Percentiles rank a stretch among this genome's conserved stretches.
Evolutionary conservation across 148 eudicot species (phyloP).

Genomic region (Persicaria tinctoria): DNA sequence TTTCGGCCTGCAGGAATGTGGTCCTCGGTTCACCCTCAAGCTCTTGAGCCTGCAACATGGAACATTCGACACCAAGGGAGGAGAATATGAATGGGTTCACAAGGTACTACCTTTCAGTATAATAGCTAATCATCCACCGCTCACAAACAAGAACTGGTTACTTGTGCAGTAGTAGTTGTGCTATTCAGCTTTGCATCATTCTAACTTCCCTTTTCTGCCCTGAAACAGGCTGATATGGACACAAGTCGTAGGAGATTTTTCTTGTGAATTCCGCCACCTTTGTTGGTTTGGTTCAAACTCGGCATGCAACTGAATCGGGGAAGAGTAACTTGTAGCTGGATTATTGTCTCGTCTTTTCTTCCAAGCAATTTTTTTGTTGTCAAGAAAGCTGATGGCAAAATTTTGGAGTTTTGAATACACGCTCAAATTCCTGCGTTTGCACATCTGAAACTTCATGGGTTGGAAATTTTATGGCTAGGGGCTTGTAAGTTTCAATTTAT

Average conservation of each 20-base stretch:
- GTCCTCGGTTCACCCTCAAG: slow-evolving; percentile 86
- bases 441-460: too few species aligned
- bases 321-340: too few species aligned
- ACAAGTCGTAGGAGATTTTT: slow-evolving; percentile 95
- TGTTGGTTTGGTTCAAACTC: neutral
- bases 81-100: slow-evolving; percentile 93
- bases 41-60: slow-evolving; percentile 77
- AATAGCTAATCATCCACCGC: neutral
- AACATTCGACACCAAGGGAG: slow-evolving; percentile 76
- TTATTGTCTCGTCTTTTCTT: too few species aligned
- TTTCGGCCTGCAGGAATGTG: slow-evolving; percentile 63
- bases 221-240: slow-evolving; percentile 83
- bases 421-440: too few species aligned
- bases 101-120: slow-evolving; percentile 37
- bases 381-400: too few species aligned
- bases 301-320: neutral
- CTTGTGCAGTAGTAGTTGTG: neutral
- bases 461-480: too few species aligned
- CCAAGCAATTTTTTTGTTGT: too few species aligned
- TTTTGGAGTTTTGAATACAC: too few species aligned
- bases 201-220: slow-evolving; percentile 2
- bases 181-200: neutral
- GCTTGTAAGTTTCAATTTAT: too few species aligned
- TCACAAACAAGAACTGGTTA: neutral
- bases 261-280: slow-evolving; percentile 33